Conservation (phyloP, 768 basidiomycete species). For the Gloeopeniophorella convolvens region DNA sequence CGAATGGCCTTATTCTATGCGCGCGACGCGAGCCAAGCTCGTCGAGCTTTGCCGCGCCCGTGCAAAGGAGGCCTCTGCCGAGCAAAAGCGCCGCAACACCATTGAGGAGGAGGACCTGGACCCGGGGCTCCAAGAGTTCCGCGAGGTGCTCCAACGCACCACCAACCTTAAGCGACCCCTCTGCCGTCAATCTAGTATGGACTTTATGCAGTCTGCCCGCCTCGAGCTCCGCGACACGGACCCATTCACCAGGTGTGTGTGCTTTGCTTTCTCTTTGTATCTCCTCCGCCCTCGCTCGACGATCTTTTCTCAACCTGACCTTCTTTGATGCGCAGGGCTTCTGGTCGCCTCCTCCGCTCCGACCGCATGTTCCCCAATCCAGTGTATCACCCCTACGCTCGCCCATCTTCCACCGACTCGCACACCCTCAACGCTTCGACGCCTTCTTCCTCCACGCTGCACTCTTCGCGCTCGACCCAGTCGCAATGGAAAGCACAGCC, state of each 20-base stretch:
- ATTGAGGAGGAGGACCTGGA: conserved; percentile 43
- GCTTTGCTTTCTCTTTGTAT: no score
- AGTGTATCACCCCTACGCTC: conserved; percentile 43
- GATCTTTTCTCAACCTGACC: background rate
- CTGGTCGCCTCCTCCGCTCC: conserved; percentile 31
- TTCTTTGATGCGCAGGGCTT: conserved; percentile 14
- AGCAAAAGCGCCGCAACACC: conserved; percentile 33
- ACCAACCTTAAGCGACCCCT: conserved; percentile 52
- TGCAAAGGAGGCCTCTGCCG: conserved; percentile 42
- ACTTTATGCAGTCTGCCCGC: conserved; percentile 57
- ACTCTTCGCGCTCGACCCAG: conserved; percentile 10
- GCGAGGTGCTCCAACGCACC: conserved; percentile 40
- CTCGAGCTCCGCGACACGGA: conserved; percentile 44
- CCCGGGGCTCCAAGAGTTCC: conserved; percentile 17
- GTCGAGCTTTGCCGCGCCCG: conserved; percentile 68
- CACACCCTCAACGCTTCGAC: conserved; percentile 29
- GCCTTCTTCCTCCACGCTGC: conserved; percentile 20
- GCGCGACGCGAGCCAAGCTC: conserved; percentile 76
- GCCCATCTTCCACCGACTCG: conserved; percentile 50
- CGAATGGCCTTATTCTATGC: conserved; percentile 80
- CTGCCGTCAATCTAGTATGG: conserved; percentile 83
- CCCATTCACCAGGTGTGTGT: conserved; percentile 58
- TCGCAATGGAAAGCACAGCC: conserved; percentile 13
- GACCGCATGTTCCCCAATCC: conserved; percentile 47
- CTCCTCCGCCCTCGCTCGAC: background rate